Conservation (phyloP, 2,329 filamentous ascomycete species). For the Calcarisporium arbuscula region DNA sequence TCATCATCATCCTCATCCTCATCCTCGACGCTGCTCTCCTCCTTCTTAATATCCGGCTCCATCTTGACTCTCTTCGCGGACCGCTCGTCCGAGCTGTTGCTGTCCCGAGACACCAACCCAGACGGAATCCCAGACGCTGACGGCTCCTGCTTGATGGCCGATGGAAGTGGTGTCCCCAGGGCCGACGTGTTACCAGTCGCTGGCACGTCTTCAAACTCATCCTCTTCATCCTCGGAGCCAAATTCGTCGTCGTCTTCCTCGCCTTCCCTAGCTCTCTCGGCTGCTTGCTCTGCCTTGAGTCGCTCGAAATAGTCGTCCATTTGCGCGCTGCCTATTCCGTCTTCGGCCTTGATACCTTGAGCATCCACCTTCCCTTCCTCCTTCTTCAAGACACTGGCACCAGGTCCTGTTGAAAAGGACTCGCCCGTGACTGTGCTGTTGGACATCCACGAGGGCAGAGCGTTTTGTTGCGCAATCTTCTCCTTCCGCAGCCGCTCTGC, state of each 20-base stretch:
- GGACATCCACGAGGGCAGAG: slow-evolving; percentile 64
- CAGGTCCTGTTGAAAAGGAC: slow-evolving; percentile 39
- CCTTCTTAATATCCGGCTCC: slow-evolving; percentile 43
- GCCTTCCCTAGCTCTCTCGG: slow-evolving; percentile 28
- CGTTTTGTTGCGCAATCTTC: slow-evolving; percentile 61
- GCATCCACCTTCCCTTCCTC: slow-evolving; percentile 42
- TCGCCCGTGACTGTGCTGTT: slow-evolving; percentile 62
- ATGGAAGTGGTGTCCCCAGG: slow-evolving; percentile 24
- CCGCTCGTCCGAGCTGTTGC: slow-evolving; percentile 31
- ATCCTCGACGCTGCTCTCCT: slow-evolving; percentile 35
- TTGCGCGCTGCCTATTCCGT: slow-evolving; percentile 47
- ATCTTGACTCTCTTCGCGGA: slow-evolving; percentile 57
- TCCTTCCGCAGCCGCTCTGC: slow-evolving; percentile 60
- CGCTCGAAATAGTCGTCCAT: slow-evolving; percentile 64
- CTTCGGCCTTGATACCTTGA: slow-evolving; percentile 27
- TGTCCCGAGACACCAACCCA: slow-evolving; percentile 10
- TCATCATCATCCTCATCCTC: slow-evolving; percentile 43
- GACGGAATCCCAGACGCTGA: slow-evolving; percentile 20
- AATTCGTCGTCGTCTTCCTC: slow-evolving; percentile 27
- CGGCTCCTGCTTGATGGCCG: slow-evolving; percentile 28
- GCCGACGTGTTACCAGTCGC: slow-evolving; percentile 25
- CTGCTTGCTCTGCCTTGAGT: slow-evolving; percentile 55
- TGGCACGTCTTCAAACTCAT: slow-evolving; percentile 46
- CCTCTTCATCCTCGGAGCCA: slow-evolving; percentile 31
- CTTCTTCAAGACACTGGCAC: slow-evolving; percentile 22